Percentiles rank a stretch among this genome's conserved stretches.
Conservation (phyloP, 2,329 filamentous ascomycete genomes). For the Alternaria incomplexa region DNA sequence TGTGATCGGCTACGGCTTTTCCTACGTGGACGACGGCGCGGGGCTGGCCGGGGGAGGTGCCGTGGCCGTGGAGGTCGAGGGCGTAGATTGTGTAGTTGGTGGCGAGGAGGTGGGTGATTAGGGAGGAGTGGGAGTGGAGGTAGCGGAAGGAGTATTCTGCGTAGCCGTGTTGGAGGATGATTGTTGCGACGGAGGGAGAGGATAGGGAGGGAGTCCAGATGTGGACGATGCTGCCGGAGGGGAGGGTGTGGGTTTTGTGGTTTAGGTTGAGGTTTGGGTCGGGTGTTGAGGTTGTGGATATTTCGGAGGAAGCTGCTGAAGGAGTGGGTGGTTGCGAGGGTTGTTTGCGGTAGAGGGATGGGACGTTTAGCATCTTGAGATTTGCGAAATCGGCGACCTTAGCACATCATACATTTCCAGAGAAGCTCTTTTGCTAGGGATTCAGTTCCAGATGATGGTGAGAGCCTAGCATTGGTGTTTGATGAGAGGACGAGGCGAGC, state of each 20-base stretch:
- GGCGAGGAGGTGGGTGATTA: slow-evolving; percentile 2
- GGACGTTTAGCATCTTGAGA: background rate
- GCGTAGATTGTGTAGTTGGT: background rate
- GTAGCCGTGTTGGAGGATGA: slow-evolving; percentile 12
- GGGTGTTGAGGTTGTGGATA: background rate
- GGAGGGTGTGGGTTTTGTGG: background rate
- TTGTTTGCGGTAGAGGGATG: background rate
- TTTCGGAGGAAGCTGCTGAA: background rate
- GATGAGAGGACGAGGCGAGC: no score
- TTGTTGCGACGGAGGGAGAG: background rate
- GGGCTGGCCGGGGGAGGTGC: background rate
- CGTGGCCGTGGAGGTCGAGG: background rate
- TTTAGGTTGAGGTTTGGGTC: background rate
- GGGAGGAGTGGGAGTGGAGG: slow-evolving; percentile 1
- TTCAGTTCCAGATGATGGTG: no score
- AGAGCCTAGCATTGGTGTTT: no score
- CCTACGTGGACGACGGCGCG: background rate
- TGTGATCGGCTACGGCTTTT: background rate
- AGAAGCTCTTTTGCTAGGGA: no score
- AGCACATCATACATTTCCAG: no score
- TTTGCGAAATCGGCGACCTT: no score
- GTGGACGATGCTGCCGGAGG: background rate
- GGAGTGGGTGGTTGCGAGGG: background rate
- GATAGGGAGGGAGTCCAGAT: background rate
- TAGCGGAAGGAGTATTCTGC: slow-evolving; percentile 9